Conservation (phyloP, 2,329 filamentous ascomycete genomes). For the Malbranchea cinnamomea region DNA sequence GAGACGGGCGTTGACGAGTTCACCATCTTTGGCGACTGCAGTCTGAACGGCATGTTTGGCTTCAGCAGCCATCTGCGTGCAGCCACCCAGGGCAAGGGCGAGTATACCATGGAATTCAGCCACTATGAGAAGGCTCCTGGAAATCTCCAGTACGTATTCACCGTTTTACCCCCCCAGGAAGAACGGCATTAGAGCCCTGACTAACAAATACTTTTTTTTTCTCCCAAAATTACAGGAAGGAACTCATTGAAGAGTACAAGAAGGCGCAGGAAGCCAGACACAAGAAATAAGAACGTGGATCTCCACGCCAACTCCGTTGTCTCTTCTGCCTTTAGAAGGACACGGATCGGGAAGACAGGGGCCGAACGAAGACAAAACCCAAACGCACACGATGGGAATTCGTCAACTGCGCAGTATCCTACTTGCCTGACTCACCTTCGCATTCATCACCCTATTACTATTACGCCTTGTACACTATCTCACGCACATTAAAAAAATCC, state of each 20-base stretch:
- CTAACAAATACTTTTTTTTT: slow-evolving; percentile 2
- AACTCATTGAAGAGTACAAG: slow-evolving; percentile 52
- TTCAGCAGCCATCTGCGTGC: slow-evolving; percentile 85
- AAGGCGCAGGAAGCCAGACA: slow-evolving; percentile 51
- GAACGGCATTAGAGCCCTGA: not conserved
- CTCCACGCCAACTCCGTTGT: no score
- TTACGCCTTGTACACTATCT: no score
- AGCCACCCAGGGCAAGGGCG: slow-evolving; percentile 93
- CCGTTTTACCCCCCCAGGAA: slow-evolving; percentile 1
- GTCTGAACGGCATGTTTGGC: slow-evolving; percentile 93
- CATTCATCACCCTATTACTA: no score
- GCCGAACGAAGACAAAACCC: no score
- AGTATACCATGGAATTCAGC: slow-evolving; percentile 98
- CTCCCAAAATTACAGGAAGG: slow-evolving; percentile 32
- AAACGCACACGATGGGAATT: no score
- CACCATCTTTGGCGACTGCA: slow-evolving; percentile 80
- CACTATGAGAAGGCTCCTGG: slow-evolving; percentile 80
- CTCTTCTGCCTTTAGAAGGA: no score
- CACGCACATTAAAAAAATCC: no score
- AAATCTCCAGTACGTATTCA: slow-evolving; percentile 63
- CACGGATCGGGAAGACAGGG: not conserved
- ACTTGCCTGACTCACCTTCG: no score
- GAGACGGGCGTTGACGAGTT: slow-evolving; percentile 92
- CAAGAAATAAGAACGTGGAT: slow-evolving; percentile 46
- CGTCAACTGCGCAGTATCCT: no score